phyloP scores from a whole-genome alignment of 345 rosid genomes.

The Mangifera indica region DNA sequence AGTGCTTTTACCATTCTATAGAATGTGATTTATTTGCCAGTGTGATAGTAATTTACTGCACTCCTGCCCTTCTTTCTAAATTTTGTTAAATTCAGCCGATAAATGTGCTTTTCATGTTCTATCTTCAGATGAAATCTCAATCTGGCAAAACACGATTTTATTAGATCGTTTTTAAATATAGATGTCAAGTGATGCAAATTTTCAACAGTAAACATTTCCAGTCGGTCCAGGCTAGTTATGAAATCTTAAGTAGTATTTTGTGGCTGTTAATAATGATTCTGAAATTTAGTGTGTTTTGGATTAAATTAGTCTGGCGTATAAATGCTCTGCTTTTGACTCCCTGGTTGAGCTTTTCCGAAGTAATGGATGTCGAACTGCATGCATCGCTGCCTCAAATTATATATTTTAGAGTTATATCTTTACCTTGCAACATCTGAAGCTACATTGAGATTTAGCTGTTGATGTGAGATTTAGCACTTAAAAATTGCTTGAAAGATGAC shows the following conservation, averaged over 20 bases:
- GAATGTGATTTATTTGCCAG: slow-evolving; percentile 22
- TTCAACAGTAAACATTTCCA: too few relatives aligned
- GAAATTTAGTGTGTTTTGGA: too few relatives aligned
- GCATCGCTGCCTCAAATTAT: background rate
- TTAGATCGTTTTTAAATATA: background rate
- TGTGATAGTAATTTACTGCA: slow-evolving; percentile 2
- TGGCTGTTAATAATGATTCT: background rate
- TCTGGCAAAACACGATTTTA: background rate
- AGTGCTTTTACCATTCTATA: slow-evolving; percentile 16
- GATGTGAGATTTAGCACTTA: too few relatives aligned
- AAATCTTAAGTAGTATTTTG: background rate
- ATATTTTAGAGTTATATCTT: background rate
- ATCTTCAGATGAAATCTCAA: background rate
- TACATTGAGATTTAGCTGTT: background rate
- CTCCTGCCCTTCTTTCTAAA: background rate
- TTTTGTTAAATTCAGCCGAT: slow-evolving; percentile 1
- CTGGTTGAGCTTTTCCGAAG: background rate
- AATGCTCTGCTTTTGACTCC: background rate
- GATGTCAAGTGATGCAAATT: background rate
- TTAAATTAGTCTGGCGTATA: background rate
- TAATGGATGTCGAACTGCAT: too few relatives aligned
- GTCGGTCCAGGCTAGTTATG: background rate
- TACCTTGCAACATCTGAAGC: background rate
- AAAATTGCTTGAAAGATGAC: too few relatives aligned
- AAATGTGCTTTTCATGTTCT: background rate